Conservation (phyloP, 2,329 filamentous ascomycete species). For the Lasiodiplodia theobromae region DNA sequence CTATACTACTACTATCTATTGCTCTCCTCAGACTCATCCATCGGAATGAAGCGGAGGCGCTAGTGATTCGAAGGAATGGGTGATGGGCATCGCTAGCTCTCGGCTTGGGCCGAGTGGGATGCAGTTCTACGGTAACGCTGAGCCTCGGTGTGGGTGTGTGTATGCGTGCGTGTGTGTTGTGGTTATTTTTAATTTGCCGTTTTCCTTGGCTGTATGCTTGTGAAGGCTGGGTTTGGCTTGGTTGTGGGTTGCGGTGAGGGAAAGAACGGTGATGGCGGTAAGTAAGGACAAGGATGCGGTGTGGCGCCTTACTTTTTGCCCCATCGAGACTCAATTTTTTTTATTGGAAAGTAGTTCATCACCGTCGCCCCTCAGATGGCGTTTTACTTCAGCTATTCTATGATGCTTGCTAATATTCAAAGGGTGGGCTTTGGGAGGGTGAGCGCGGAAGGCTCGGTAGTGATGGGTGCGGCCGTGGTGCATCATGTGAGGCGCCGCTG, state of each 20-base stretch:
- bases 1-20: too few relatives aligned
- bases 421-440: not conserved
- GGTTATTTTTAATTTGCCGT: not conserved
- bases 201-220: not conserved
- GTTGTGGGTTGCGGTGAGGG: not conserved
- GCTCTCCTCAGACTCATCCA: too few relatives aligned
- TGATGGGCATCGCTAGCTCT: not conserved
- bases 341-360: not conserved
- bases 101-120: not conserved
- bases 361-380: not conserved
- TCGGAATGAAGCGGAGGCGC: not conserved
- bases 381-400: not conserved
- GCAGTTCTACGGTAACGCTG: not conserved
- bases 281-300: not conserved
- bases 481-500: conserved; percentile 24
- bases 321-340: not conserved
- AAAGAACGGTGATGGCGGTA: not conserved
- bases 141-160: not conserved
- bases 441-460: not conserved
- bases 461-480: not conserved
- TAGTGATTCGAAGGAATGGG: not conserved
- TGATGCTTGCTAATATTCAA: conserved; percentile 9
- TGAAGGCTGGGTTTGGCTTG: not conserved
- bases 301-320: not conserved
- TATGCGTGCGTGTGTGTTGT: not conserved